These are phyloP conservation scores for Tetratostichococcus sp. DNA, from an alignment of 139 green algal genomes.

Conservation along the genomic window DNA sequence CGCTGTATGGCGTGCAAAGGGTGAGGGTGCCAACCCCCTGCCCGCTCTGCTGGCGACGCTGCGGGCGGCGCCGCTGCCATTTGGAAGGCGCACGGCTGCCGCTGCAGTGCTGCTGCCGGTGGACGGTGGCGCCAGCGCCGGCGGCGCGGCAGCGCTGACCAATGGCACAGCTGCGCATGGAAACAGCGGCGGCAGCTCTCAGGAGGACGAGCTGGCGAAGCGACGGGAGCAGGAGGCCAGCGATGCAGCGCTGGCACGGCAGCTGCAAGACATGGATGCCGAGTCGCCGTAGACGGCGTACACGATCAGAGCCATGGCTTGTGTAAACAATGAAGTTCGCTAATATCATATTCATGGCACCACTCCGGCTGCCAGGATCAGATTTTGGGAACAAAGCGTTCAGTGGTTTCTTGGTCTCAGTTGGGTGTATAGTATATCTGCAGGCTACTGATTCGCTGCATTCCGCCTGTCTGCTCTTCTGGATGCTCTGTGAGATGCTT, in stretches of 20 bases:
- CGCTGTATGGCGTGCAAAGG: constrained; percentile 1
- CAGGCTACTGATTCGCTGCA: no score
- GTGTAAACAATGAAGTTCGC: no score
- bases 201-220: background rate
- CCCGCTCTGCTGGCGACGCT: background rate
- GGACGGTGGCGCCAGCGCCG: background rate
- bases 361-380: no score
- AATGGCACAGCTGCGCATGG: background rate
- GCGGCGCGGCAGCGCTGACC: background rate
- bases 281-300: background rate
- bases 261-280: background rate
- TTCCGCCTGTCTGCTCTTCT: no score
- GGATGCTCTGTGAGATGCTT: no score
- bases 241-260: background rate
- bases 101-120: background rate
- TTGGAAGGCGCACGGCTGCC: background rate
- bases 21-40: background rate
- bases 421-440: no score
- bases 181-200: background rate
- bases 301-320: no score
- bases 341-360: no score
- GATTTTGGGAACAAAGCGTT: no score
- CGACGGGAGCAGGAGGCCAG: background rate
- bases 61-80: background rate
- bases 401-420: no score